Base-by-base conservation (phyloP, 352 stramenopile species). In the Phytophthora sp. region DNA sequence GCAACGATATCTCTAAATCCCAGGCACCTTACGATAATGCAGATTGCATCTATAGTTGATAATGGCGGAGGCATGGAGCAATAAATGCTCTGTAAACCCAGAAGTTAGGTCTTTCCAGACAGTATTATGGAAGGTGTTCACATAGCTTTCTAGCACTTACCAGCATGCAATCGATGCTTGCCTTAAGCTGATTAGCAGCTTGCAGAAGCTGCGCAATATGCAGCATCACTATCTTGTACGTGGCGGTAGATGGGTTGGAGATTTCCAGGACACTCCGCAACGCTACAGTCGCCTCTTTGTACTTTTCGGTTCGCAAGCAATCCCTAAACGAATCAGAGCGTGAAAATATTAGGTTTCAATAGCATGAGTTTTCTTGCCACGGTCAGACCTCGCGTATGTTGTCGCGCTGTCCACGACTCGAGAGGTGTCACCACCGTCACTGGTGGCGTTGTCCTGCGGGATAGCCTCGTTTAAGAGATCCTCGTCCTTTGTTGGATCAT, bases 1-100 rank as follows among this genome's bases (percentile, higher is more conserved):
- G 1, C 4, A 13, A 20, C 8, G 33, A 7, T 15, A 44, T 24
- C 5, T 7, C 15, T 0, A 44, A 24, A 44, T 4, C 0, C 24
- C 5, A 50, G 11, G n/a, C 6, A 46, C 56, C 65, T 35, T 76
- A 91, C 82, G n/a, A 89, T 69, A 15, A 88, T 69, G 18, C 76
- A 60, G 2, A 80, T 56, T 1, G 66, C 79, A 33, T 85, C 82
- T n/a, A 47, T 23, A 7, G 4, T 21, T 11, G 59, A 76, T 47
- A 89, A 88, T 4, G 80, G 80, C 3, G 65, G 15, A 4, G 82
- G 82, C 77, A 88, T 86, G 9, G 49, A 27, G n/a, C 59, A 66
- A 36, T 75, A 83, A 4, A 91, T 41, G 42, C 60, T 72, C 79
- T 88, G 45, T 38, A 20, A 7, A 16, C 27, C 27, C 39, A 16